phyloP scores from a whole-genome alignment of 2,329 filamentous ascomycete species.

The Venturia effusa region DNA sequence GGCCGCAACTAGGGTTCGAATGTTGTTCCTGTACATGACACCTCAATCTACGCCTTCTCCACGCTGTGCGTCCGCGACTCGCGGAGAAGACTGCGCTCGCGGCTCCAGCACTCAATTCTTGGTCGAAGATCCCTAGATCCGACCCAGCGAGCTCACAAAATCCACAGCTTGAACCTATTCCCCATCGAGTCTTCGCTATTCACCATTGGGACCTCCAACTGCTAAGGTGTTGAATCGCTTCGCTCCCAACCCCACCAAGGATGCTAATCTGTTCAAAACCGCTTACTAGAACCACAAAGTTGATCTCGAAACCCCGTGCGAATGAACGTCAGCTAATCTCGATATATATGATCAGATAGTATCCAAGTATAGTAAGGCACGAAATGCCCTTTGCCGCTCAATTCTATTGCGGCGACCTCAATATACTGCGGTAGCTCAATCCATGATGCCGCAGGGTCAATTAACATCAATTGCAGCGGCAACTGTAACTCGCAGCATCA shows the following conservation, averaged over 20 bases:
- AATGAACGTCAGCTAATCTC: background rate
- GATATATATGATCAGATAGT: background rate
- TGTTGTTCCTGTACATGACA: background rate
- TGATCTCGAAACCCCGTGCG: background rate
- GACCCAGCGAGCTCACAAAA: background rate
- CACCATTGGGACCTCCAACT: background rate
- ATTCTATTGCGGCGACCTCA: background rate
- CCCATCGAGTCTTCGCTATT: background rate
- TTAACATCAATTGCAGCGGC: background rate
- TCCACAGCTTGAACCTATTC: background rate
- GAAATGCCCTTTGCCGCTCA: background rate
- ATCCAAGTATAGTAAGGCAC: background rate
- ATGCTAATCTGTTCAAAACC: background rate
- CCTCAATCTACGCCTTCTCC: background rate
- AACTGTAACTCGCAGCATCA: background rate
- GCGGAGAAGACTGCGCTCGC: background rate
- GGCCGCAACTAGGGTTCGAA: background rate
- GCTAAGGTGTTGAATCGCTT: background rate
- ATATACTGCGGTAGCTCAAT: background rate
- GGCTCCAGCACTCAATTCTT: background rate
- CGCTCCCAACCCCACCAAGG: background rate
- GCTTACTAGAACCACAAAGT: background rate
- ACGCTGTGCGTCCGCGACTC: background rate
- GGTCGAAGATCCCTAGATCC: background rate
- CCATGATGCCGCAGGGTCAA: background rate